Base-by-base conservation (phyloP, 495 filamentous ascomycete species). In the Penicillium egyptiacum region DNA sequence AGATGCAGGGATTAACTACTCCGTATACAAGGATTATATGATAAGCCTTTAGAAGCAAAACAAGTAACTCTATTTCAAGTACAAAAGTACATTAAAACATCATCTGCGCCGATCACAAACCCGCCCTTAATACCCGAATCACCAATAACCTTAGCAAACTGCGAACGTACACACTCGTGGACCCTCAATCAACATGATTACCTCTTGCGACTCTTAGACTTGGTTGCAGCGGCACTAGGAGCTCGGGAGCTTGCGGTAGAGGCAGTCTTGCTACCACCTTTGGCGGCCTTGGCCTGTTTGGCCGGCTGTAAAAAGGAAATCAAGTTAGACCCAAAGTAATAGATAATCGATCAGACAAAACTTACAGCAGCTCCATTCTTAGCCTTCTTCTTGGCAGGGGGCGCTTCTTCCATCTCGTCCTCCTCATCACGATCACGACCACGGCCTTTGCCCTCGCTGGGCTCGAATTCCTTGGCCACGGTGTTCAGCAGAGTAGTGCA, bases 401-500 rank as follows among this genome's bases (percentile, higher is more conserved):
- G 86, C 67, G 90, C 88, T 61, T 93, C 91, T 57, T 96, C 92
- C 9, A 79, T 74, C 44, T 84, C 83, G 6, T 75, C 81, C 49
- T 94, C 89, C 55, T 90, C 89, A 3, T 91, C 87, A 5, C 80
- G 80, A 61, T 88, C 88, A 62, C 88, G 79, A 58, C 90, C 90
- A 50, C 86, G 83, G 30, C 77, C 78, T 70, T 91, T 94, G 58
- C 85, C 83, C 52, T 82, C 79, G 8, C 87, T 90, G 39, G 86
- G 79, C 68, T 97, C 93, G 70, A 97, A 96, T 72, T 99, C 95
- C 68, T 92, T 85, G 31, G 91, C 87, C 23, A 99, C 88, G 3
- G 95, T 96, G 53, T 92, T 93, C 55, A 99, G 83, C 35, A 99
- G 81, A 2, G 95, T 99, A 42, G 90, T 93, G 75, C 94, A 98